Base-by-base conservation (phyloP, 192 early-diverging fungal genomes). In the Blastocladiella britannica region DNA sequence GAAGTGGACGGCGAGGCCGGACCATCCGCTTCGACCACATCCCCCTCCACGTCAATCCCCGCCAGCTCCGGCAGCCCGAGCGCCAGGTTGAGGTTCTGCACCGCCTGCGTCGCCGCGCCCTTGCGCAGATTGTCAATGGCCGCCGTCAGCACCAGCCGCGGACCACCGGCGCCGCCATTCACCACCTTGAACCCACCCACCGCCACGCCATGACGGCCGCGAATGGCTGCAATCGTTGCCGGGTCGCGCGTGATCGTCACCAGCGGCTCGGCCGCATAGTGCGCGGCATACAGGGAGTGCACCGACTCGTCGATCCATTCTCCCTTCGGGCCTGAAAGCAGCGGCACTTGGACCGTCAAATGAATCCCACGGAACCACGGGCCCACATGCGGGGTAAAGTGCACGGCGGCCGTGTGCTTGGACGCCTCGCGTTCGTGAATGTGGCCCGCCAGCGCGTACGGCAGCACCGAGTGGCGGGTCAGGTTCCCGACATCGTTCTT, bases 111-210 rank as follows among this genome's bases (percentile, higher is more conserved):
- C 1, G 95, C 95, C 24, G 93, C 93, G 5, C 95, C 95, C 80
- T 98, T 98, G 55, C 95, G 77, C 66, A 98, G 65, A 58, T 98
- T 98, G 65, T 96, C 95, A 58, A 98, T 84, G 2, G 91, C 94
- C 8, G 86, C 84, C 25, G 87, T 81, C 7, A 98, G 71, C 15
- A 96, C 91, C 3, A 82, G 90, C 51, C 94, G 70, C 64, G 83
- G 81, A 20, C 72, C 83, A 1, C 69, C 75, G 43, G 18, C 23
- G 53, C 12, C 26, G 30, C 23, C 30, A 4, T 82, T 70, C 24
- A 86, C 82, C 4, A 96, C 87, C 27, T 79, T 87, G 64, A 96
- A 96, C 7, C 92, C 95, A 29, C 95, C 95, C 51, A 98, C 72
- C 26, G 80, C 81, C 0, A 91, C 87, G 60, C 81, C 82, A 60